A percentile compares a stretch with the other conserved stretches of the same genome.
These are phyloP conservation scores for Golubevia sp. DNA, from an alignment of 1,284 basidiomycete genomes.

Conservation along the genomic window DNA sequence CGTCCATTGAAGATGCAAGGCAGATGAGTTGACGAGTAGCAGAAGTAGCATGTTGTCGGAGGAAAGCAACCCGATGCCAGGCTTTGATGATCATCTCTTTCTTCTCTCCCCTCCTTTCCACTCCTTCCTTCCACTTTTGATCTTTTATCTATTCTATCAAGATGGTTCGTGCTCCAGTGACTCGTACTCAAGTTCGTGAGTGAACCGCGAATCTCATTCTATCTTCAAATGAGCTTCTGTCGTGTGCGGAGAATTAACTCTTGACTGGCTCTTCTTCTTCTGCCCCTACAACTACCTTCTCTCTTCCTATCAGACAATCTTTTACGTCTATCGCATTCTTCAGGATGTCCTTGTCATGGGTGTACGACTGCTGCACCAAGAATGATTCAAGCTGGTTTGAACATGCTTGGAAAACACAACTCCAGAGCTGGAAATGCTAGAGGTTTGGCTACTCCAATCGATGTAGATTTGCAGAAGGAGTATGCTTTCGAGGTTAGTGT, in stretches of 20 bases:
- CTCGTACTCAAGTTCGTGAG: no score
- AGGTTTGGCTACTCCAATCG: slow-evolving; percentile 76
- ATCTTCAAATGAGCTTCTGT: no score
- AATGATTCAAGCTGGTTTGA: slow-evolving; percentile 25
- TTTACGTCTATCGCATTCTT: slow-evolving; percentile 40
- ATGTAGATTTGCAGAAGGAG: slow-evolving; percentile 74
- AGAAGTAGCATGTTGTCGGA: no score
- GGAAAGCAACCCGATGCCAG: no score
- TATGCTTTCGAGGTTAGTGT: slow-evolving; percentile 86
- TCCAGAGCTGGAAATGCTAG: slow-evolving; percentile 25
- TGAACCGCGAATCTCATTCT: no score
- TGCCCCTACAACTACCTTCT: background rate
- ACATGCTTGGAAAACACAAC: slow-evolving; percentile 42
- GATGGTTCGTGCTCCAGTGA: no score
- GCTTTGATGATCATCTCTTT: no score
- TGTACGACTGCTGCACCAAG: slow-evolving; percentile 16
- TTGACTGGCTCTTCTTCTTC: no score
- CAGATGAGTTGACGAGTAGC: no score
- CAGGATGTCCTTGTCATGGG: slow-evolving; percentile 49
- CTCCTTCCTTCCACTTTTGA: background rate
- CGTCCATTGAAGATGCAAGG: no score
- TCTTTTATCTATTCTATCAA: background rate
- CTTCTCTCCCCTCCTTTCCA: background rate
- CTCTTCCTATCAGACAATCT: slow-evolving; percentile 20
- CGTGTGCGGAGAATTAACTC: no score